Conservation (phyloP, 495 filamentous ascomycete genomes). For the Podospora sp. region DNA sequence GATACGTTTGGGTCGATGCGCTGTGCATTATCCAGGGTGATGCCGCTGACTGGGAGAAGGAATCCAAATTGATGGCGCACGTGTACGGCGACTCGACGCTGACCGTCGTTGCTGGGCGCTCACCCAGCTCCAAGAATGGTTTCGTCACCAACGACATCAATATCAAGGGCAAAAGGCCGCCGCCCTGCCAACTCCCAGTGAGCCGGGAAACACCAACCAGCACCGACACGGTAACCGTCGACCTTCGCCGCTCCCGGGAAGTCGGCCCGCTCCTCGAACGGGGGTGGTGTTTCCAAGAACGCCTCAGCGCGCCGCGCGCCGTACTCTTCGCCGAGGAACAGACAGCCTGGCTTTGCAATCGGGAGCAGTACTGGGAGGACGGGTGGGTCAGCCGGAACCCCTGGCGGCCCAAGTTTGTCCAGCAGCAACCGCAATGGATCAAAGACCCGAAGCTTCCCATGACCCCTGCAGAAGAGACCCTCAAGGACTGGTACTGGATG, state of each 20-base stretch:
- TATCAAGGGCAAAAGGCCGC: background rate
- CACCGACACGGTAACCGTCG: slow-evolving; percentile 3
- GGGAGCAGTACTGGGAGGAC: slow-evolving; percentile 1
- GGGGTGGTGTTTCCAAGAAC: slow-evolving; percentile 22
- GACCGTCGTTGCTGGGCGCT: slow-evolving; percentile 17
- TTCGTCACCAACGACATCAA: slow-evolving; percentile 15
- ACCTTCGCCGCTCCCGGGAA: slow-evolving; percentile 1
- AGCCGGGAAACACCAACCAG: background rate
- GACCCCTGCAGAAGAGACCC: slow-evolving; percentile 7
- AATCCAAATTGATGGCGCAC: slow-evolving; percentile 14
- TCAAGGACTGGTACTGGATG: slow-evolving; percentile 13
- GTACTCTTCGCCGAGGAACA: slow-evolving; percentile 18
- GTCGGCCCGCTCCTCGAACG: slow-evolving; percentile 10
- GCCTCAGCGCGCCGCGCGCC: slow-evolving; percentile 7
- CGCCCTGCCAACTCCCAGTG: slow-evolving; percentile 12
- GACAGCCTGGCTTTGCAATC: slow-evolving; percentile 2
- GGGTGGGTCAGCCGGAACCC: background rate
- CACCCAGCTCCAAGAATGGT: slow-evolving; percentile 16
- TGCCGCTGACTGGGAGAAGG: slow-evolving; percentile 12
- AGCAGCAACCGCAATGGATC: background rate
- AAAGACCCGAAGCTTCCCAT: background rate
- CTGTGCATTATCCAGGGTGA: slow-evolving; percentile 34
- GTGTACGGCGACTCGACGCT: slow-evolving; percentile 12
- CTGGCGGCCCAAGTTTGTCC: background rate
- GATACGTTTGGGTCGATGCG: slow-evolving; percentile 36